Evolutionary conservation across 441 rosid genomes (phyloP).

Genomic region (Breynia disticha): DNA sequence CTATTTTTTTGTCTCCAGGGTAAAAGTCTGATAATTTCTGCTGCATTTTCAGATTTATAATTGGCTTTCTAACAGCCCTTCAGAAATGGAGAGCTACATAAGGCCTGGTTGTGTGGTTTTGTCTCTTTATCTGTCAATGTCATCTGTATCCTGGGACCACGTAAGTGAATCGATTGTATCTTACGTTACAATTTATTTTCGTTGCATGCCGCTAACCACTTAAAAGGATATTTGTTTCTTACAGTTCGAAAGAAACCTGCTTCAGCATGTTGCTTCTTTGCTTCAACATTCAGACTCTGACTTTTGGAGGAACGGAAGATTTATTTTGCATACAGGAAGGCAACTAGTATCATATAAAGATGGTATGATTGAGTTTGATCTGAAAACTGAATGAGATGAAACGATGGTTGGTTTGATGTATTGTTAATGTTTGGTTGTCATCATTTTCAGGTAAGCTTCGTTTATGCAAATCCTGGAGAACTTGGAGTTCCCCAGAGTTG

Average conservation of each 20-base stretch:
- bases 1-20: no score
- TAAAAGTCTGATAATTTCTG: neutral
- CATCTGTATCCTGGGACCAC: conserved; percentile 56
- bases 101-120: conserved; percentile 91
- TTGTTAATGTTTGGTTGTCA: conserved; percentile 8
- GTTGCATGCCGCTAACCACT: conserved; percentile 21
- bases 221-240: conserved; percentile 21
- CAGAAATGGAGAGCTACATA: conserved; percentile 95
- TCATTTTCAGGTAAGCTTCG: conserved; percentile 51
- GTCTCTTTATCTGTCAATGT: conserved; percentile 66
- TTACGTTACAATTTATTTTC: neutral
- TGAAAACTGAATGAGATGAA: no score
- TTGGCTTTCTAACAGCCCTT: conserved; percentile 87
- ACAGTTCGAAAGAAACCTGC: conserved; percentile 64
- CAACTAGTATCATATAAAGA: conserved; percentile 63
- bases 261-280: conserved; percentile 39
- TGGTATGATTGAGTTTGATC: conserved; percentile 26
- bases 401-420: conserved; percentile 5
- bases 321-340: conserved; percentile 54
- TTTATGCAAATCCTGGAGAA: conserved; percentile 62
- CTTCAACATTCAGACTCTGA: conserved; percentile 46
- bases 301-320: conserved; percentile 70
- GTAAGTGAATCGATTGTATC: conserved; percentile 37
- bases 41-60: conserved; percentile 48
- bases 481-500: conserved; percentile 77